Evolutionary conservation across 371 early-diverging fungal species (phyloP).

Genomic region (Rhizopus stolonifer): DNA sequence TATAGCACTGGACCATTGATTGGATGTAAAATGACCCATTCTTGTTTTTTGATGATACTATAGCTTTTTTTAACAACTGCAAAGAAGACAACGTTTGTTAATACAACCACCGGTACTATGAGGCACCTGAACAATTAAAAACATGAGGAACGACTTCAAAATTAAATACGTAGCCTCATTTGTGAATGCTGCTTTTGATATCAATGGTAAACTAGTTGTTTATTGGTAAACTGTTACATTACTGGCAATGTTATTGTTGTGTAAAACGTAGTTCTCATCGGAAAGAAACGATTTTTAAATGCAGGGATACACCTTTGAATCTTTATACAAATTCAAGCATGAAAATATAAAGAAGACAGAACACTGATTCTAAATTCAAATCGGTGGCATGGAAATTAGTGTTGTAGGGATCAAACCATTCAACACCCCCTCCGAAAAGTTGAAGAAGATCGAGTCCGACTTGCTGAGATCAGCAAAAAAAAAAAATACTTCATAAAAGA

Average conservation of each 20-base stretch:
- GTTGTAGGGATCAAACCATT: constrained; percentile 18
- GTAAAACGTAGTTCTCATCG: constrained; percentile 16
- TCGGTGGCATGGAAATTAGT: constrained; percentile 14
- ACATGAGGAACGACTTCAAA: constrained; percentile 73
- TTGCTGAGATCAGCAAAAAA: constrained; percentile 23
- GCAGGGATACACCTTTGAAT: constrained; percentile 17
- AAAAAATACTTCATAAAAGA: constrained; percentile 18
- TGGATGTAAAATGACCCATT: constrained; percentile 13
- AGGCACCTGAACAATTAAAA: constrained; percentile 29
- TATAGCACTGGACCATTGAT: constrained; percentile 12
- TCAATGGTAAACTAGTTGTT: constrained; percentile 14
- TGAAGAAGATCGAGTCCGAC: constrained; percentile 19
- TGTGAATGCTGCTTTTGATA: constrained; percentile 21
- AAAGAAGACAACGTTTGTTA: constrained; percentile 15
- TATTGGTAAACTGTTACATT: constrained; percentile 21
- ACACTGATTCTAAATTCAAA: constrained; percentile 14
- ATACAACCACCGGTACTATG: constrained; percentile 11
- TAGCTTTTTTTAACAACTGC: constrained; percentile 18
- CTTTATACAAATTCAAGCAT: constrained; percentile 15
- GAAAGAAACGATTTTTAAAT: constrained; percentile 11
- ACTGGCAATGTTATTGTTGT: constrained; percentile 8
- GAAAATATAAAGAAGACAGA: constrained; percentile 20
- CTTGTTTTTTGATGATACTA: constrained; percentile 13
- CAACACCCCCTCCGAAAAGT: constrained; percentile 13
- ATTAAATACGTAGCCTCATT: constrained; percentile 92